Percentiles rank a stretch among this genome's conserved stretches.
Conservation (phyloP, 768 basidiomycete genomes). For the Leccinum subtestaceum region DNA sequence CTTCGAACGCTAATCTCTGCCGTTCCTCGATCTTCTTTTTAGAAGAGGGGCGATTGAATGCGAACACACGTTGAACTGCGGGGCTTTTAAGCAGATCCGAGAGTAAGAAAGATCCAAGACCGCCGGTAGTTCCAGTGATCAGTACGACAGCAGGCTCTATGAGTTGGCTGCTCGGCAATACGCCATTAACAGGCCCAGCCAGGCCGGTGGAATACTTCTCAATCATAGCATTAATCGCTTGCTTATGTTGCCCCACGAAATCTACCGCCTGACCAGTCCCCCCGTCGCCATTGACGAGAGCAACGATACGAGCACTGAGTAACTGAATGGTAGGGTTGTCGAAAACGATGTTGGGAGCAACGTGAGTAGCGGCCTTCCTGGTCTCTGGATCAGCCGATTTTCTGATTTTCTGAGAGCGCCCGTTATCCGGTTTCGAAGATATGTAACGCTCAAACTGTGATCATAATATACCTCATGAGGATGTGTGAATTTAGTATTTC, state of each 20-base stretch:
- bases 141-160: slow-evolving; percentile 28
- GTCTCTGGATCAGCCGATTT: slow-evolving; percentile 29
- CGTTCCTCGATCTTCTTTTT: slow-evolving; percentile 19
- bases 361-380: slow-evolving; percentile 20
- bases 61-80: slow-evolving; percentile 31
- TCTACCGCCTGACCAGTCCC: neutral
- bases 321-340: slow-evolving; percentile 40
- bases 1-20: slow-evolving; percentile 27
- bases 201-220: slow-evolving; percentile 35
- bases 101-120: slow-evolving; percentile 39
- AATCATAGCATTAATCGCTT: slow-evolving; percentile 38
- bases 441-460: slow-evolving; percentile 30
- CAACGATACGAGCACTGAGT: slow-evolving; percentile 25
- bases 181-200: slow-evolving; percentile 3
- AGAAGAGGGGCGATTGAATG: slow-evolving; percentile 32
- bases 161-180: slow-evolving; percentile 4
- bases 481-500: neutral
- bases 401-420: slow-evolving; percentile 21
- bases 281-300: slow-evolving; percentile 5
- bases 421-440: slow-evolving; percentile 25
- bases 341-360: slow-evolving; percentile 36
- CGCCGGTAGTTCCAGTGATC: slow-evolving; percentile 41
- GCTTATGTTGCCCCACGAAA: slow-evolving; percentile 9
- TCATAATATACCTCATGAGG: neutral
- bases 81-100: slow-evolving; percentile 24